Base-by-base conservation (phyloP, 768 basidiomycete species). In the Naganishia onofrii region DNA sequence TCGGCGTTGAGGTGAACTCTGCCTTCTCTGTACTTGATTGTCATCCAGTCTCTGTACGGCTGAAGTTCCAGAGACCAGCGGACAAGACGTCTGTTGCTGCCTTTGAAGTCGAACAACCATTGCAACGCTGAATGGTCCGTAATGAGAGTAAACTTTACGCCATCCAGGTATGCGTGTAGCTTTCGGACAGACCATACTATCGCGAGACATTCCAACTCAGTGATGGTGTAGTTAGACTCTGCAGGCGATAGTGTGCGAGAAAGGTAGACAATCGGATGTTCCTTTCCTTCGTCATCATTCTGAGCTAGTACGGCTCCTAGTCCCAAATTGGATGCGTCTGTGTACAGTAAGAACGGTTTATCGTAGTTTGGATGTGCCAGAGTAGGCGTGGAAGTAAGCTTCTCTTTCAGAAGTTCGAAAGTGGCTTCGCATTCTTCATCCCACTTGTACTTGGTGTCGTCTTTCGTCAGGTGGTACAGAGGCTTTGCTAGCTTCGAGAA, bases 191-290 rank as follows among this genome's bases (percentile, higher is more conserved):
- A 66, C 51, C 60, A 55, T 2, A 72, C 70, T 0, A 74, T 72
- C 0, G 74, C 70, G 21, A 73, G 34, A 19, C 72, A 67, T 46
- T 74, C 74, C 52, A 71, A 66, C 44, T 73, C 74, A 17, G 51
- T 55, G 10, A 55, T 64, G 26, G 48, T 63, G 44, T 68, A 73
- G 44, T 71, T 71, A 1, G 38, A 19, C 53, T 73, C 70, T 3
- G 67, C 31, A 19, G 31, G 46, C 13, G 48, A 44, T 7, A 68
- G 66, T 58, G 36, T 52, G 13, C 66, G 36, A 0, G 72, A 71
- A 10, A 66, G 51, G 53, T 67, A 54, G 12, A 70, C 53, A 29
- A 55, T 29, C 13, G 53, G 53, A 29, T 55, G 53, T 15, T 55
- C 53, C 53, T 21, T 52, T 26, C 48, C 48, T 23, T 67, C 51